Conservation (phyloP, 2,329 filamentous ascomycete genomes). For the Penicillium fuscoglaucum region DNA sequence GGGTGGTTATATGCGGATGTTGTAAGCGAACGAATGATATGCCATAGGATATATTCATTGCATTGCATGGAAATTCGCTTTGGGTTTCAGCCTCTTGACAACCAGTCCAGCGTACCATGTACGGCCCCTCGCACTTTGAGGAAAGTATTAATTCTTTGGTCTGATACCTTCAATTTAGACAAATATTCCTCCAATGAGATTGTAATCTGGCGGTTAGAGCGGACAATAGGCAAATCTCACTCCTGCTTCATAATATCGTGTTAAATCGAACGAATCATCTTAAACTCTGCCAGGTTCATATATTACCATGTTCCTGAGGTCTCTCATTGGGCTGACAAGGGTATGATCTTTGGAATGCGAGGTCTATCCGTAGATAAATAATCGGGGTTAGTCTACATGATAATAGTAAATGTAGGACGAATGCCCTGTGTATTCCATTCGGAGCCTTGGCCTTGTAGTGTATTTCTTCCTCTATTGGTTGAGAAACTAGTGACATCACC, state of each 20-base stretch:
- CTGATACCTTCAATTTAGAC: neutral
- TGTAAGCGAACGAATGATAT: neutral
- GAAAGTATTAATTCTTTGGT: neutral
- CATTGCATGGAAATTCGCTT: neutral
- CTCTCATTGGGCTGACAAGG: neutral
- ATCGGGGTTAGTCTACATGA: neutral
- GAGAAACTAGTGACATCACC: slow-evolving; percentile 1
- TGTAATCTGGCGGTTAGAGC: neutral
- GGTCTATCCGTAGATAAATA: neutral
- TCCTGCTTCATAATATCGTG: neutral
- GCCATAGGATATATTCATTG: neutral
- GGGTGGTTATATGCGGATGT: neutral
- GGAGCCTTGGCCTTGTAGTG: neutral
- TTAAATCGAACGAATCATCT: neutral
- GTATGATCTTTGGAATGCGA: neutral
- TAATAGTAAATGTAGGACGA: neutral
- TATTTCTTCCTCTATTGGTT: neutral
- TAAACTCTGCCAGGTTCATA: neutral
- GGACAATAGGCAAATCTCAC: neutral
- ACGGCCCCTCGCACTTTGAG: neutral
- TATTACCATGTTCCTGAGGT: neutral
- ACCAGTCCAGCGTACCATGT: neutral
- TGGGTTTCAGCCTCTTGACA: neutral
- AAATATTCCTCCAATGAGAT: neutral
- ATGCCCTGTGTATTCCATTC: neutral